Evolutionary conservation across 177 flowering plant species (phyloP), one percentile per base, ranked within the genome.

Genomic region (Tripterygium wilfordii): DNA sequence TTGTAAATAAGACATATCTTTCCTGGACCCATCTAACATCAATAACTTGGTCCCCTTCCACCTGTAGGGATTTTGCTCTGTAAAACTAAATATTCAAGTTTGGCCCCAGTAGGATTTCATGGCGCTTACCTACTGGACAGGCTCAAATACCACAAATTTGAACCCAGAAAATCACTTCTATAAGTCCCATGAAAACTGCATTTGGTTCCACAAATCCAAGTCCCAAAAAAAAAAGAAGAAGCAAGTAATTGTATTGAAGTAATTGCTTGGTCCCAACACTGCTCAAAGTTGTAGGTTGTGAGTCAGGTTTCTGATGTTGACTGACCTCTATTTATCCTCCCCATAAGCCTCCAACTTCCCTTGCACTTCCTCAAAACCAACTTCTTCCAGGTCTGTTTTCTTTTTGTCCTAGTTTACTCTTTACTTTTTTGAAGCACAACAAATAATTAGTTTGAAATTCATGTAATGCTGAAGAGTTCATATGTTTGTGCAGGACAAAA

Each of bases 241-340:
- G 23, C 37, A n/a, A n/a, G n/a, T n/a, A n/a, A n/a, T n/a, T n/a
- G n/a, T n/a, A n/a, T n/a, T 30, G 4, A 35, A 15, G 24, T 29
- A 21, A 14, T 56, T 56, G 42, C 40, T 32, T 51, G 66, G 61
- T 51, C 61, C 61, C 57, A 46, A 49, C 35, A 26, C n/a, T n/a
- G 55, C 54, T 49, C 16, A 43, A 49, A 26, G 14, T 2, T 41
- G 2, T 53, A 35, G 53, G 28, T 33, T 37, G 40, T 46, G 30
- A 26, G 31, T 49, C 33, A 31, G 42, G 45, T 36, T 10, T n/a
- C n/a, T 39, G 55, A 53, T 54, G 52, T 57, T 63, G 67, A 57
- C 59, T 35, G 42, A 17, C 45, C 35, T 52, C 65, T 65, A 65
- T 61, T 56, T 65, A 65, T 51, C n/a, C n/a, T 60, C 36, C 55